These are phyloP conservation scores for Asterionellopsis glacialis DNA, from an alignment of 108 stramenopile genomes.

Conservation along the genomic window DNA sequence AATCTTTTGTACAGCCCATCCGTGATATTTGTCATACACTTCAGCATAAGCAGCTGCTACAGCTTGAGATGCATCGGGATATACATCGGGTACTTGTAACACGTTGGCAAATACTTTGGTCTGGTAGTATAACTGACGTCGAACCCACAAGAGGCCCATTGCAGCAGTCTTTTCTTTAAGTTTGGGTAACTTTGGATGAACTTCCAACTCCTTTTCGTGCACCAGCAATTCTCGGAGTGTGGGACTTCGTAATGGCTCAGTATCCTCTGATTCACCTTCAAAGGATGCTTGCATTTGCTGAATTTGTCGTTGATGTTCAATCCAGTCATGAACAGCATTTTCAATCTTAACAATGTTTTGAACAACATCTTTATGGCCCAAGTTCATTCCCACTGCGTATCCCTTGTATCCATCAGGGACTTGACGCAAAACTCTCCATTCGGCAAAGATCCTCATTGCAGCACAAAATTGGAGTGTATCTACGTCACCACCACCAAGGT, in stretches of 20 bases:
- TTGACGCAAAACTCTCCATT: slow-evolving; percentile 72
- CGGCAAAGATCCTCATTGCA: slow-evolving; percentile 63
- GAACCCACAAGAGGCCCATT: slow-evolving; percentile 66
- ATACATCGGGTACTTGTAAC: slow-evolving; percentile 32
- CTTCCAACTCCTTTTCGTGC: slow-evolving; percentile 52
- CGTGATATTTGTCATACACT: slow-evolving; percentile 66
- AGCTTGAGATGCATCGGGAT: slow-evolving; percentile 27
- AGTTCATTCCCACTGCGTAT: slow-evolving; percentile 65
- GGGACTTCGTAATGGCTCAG: neutral
- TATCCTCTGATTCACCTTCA: slow-evolving; percentile 3
- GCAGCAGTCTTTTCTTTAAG: slow-evolving; percentile 57
- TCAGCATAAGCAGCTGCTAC: slow-evolving; percentile 54
- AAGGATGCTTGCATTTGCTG: neutral
- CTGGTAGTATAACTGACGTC: slow-evolving; percentile 64
- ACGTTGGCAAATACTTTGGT: slow-evolving; percentile 52
- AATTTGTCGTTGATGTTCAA: slow-evolving; percentile 16
- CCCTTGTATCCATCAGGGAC: slow-evolving; percentile 70
- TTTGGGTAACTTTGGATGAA: slow-evolving; percentile 36
- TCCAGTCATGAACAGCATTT: slow-evolving; percentile 43
- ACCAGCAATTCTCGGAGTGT: slow-evolving; percentile 34
- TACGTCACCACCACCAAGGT: slow-evolving; percentile 25
- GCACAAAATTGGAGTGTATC: slow-evolving; percentile 64
- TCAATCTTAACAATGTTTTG: slow-evolving; percentile 75
- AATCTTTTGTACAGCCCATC: slow-evolving; percentile 68
- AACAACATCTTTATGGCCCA: slow-evolving; percentile 72